These are phyloP conservation scores for Prunus mume DNA, from an alignment of 306 rosid species.

Conservation along the genomic window DNA sequence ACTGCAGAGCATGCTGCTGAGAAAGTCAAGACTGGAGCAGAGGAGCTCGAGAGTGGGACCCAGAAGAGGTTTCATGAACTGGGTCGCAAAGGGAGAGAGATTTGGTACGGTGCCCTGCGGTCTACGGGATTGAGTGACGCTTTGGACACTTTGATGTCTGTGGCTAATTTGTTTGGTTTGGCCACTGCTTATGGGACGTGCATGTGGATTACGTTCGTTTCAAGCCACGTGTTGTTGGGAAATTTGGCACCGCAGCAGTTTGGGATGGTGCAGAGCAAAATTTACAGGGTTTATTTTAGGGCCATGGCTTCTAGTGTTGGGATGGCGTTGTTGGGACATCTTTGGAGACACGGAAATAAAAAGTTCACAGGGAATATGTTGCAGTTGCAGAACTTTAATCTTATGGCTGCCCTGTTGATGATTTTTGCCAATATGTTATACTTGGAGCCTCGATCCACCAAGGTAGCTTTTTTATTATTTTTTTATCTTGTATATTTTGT, in stretches of 20 bases:
- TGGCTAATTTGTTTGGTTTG: slow-evolving; percentile 46
- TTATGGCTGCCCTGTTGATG: slow-evolving; percentile 39
- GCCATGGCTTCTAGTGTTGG: slow-evolving; percentile 49
- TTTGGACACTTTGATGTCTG: slow-evolving; percentile 13
- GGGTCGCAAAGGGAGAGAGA: neutral
- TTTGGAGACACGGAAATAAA: slow-evolving; percentile 27
- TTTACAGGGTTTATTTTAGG: slow-evolving; percentile 70
- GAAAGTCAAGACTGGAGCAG: slow-evolving; percentile 5
- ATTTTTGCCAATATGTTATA: slow-evolving; percentile 46
- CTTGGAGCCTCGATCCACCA: slow-evolving; percentile 83
- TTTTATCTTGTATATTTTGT: no score
- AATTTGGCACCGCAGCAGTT: slow-evolving; percentile 70
- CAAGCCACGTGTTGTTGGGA: slow-evolving; percentile 53
- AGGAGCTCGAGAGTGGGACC: slow-evolving; percentile 8
- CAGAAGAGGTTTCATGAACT: neutral
- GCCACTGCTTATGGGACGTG: slow-evolving; percentile 63
- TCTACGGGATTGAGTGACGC: neutral
- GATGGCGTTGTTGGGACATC: slow-evolving; percentile 49
- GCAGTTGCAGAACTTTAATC: slow-evolving; percentile 41
- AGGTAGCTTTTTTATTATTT: slow-evolving; percentile 32
- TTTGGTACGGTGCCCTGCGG: neutral
- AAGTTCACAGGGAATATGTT: neutral
- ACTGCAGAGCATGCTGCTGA: slow-evolving; percentile 13
- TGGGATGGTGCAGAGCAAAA: slow-evolving; percentile 79
- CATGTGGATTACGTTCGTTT: slow-evolving; percentile 71